Base-by-base conservation (phyloP, 2,329 filamentous ascomycete species). In the Colletotrichum liaoningense region DNA sequence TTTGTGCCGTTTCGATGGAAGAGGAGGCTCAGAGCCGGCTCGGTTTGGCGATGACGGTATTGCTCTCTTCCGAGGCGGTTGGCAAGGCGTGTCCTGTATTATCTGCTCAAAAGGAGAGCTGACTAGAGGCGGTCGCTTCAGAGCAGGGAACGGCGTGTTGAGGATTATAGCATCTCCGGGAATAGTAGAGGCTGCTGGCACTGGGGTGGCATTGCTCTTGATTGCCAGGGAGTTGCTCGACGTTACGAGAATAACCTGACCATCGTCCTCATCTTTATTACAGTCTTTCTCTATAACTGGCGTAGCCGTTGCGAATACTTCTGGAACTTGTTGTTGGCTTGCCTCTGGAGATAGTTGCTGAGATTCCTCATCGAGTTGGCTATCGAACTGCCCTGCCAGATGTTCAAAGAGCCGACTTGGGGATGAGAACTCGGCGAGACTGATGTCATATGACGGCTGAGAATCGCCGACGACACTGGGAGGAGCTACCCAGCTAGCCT, bases 391-490 rank as follows among this genome's bases (percentile, higher is more conserved):
- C 16, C 54, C 52, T 9, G 69, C 68, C 35, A 75, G 88, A 28
- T 85, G 83, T 72, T 88, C 85, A 12, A 91, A 76, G 1, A 89
- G 80, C 52, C 86, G 83, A 1, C 86, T 87, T 0, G 89, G 89
- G 0, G 90, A 88, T 22, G 81, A 83, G 28, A 83, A 82, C 16
- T 77, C 77, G 2, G 77, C 60, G 1, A 83, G 73, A 0, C 76
- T 73, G 14, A 80, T 63, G 77, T 81, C 74, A 66, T 83, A 81
- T 8, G 82, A 79, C 0, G 84, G 86, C 75, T 89, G 86, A 0
- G 90, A 92, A 76, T 92, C 90, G 11, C 83, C 84, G 24, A 92
- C 83, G 33, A 87, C 82, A 69, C 88, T 90, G 0, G 87, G 84
- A 2, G 85, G 86, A 16, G 83, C 79, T 22, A 57, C 79, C 78